Base-by-base conservation (phyloP, 139 green algal species). In the Edaphochlamys debaryana region DNA sequence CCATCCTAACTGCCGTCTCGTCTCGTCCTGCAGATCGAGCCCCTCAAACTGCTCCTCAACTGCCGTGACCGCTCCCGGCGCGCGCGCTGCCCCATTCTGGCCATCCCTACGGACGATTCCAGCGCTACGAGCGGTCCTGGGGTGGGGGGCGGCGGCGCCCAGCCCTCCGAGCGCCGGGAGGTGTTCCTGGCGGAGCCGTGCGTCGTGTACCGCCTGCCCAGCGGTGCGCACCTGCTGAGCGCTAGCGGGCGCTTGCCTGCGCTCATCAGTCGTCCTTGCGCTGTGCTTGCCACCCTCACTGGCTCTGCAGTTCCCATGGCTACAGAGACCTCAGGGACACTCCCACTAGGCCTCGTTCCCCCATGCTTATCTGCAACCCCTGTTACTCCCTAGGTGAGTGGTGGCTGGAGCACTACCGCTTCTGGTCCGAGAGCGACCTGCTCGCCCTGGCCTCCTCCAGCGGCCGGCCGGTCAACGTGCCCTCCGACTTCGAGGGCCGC, bases 381-480 rank as follows among this genome's bases (percentile, higher is more conserved):
- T 30, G 54, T n/a, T 63, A 30, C 54, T 63, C 38, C 23, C 0
- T 66, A 84, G 78, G 78, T 36, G 78, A 84, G 50, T 84, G 78
- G 78, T 84, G 66, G 66, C 66, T 84, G 42, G 78, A 84, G 78
- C 76, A 77, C 66, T 84, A 77, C 64, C 78, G 78, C 25, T 84
- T 38, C 78, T 84, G 36, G 48, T 58, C 22, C 22, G 23, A 40
- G 6, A 67, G 64, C 64, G 77, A 83, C 77, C 4, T 83, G 34
- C 11, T 13, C 1, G 66, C 50, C 1, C 9, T 84, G 66, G 78
- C 78, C 27, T 48, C 34, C 8, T 66, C 48, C 15, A 52, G 4
- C 30, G 37, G 37, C 66, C 34, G 36, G 3, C 4, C 45, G 17
- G 7, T 68, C 17, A 36, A 25, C 66, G 7, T 84, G 34, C 66